These are phyloP conservation scores for Chytriomyces confervae DNA, from an alignment of 192 early-diverging fungal species.

Conservation along the genomic window DNA sequence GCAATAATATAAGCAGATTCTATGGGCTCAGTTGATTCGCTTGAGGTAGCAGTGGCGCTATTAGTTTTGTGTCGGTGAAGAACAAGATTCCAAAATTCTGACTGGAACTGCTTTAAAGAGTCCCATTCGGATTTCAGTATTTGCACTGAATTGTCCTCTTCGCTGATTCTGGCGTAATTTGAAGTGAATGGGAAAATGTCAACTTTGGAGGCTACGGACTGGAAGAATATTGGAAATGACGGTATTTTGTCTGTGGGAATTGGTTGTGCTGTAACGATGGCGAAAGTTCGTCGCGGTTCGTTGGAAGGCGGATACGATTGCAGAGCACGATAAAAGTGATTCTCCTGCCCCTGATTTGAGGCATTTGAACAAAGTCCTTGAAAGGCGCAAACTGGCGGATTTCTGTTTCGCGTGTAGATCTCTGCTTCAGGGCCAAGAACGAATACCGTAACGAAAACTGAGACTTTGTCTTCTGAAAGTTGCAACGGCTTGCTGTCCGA, in stretches of 20 bases:
- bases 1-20: conserved; percentile 23
- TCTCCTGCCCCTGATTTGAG: conserved; percentile 16
- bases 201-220: conserved; percentile 33
- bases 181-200: conserved; percentile 26
- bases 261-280: conserved; percentile 40
- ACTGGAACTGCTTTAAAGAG: conserved; percentile 43
- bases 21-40: not conserved
- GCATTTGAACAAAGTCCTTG: conserved; percentile 10
- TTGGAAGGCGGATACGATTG: not conserved
- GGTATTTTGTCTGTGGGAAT: conserved; percentile 39
- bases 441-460: too few relatives aligned
- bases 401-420: conserved; percentile 24
- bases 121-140: conserved; percentile 28
- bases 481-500: too few relatives aligned
- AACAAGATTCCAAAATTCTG: conserved; percentile 42
- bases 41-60: not conserved
- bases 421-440: conserved; percentile 45
- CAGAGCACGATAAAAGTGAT: conserved; percentile 11
- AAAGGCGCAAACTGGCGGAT: conserved; percentile 34
- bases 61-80: conserved; percentile 21
- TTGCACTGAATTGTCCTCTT: conserved; percentile 15
- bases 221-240: conserved; percentile 37
- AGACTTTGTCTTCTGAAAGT: too few relatives aligned
- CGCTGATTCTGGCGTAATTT: not conserved
- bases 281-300: conserved; percentile 44